phyloP scores from a whole-genome alignment of 2,329 filamentous ascomycete genomes.

The Aspergillus versicolor region DNA sequence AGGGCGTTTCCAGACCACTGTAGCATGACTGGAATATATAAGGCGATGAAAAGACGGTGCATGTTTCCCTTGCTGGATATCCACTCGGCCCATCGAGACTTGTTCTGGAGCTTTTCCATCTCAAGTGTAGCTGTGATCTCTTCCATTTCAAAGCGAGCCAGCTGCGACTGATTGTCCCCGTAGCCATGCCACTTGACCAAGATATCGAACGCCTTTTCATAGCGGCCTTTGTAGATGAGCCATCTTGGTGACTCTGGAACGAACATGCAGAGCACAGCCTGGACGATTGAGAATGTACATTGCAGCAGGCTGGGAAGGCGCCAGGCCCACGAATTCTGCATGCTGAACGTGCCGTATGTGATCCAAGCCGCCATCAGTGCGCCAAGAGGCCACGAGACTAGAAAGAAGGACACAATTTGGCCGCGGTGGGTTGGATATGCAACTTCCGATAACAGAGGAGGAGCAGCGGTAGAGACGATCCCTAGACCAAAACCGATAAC shows the following conservation, averaged over 20 bases:
- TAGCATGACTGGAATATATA: conserved; percentile 13
- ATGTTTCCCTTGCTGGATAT: conserved; percentile 11
- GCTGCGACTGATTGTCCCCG: conserved; percentile 12
- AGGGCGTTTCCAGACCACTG: conserved; percentile 30
- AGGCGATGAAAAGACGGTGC: conserved; percentile 14
- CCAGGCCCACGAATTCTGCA: conserved; percentile 8
- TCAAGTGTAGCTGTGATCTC: conserved; percentile 24
- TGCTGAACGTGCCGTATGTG: conserved; percentile 4
- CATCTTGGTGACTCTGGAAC: conserved; percentile 9
- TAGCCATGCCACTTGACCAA: conserved; percentile 3
- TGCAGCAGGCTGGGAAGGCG: conserved; percentile 3
- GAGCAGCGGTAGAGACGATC: conserved; percentile 19
- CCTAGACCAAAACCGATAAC: conserved; percentile 24
- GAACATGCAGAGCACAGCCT: not conserved
- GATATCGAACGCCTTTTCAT: not conserved
- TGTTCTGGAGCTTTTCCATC: conserved; percentile 20
- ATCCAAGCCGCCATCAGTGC: conserved; percentile 30
- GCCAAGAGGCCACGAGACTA: conserved; percentile 21
- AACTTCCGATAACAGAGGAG: conserved; percentile 25
- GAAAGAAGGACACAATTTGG: conserved; percentile 20
- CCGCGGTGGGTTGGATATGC: conserved; percentile 23
- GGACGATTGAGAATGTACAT: not conserved
- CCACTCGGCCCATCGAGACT: conserved; percentile 10
- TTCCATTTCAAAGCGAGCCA: conserved; percentile 25
- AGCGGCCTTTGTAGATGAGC: conserved; percentile 7